A percentile compares a stretch with the other conserved stretches of the same genome.
Evolutionary conservation across 2,329 filamentous ascomycete genomes (phyloP).

Genomic region (Pseudogymnoascus sp.): DNA sequence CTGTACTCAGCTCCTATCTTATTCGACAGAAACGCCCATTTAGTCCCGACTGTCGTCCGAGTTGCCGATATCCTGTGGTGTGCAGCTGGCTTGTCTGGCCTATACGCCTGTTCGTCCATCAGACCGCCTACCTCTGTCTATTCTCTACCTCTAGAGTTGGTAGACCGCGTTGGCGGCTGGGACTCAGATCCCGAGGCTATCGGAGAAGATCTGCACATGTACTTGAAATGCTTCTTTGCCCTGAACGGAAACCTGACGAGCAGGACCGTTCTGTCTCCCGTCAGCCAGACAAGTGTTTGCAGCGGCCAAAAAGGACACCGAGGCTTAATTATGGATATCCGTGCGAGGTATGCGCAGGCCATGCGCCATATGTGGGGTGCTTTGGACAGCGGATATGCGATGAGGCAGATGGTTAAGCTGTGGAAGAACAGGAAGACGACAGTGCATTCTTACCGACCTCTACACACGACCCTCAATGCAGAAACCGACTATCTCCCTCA

Average conservation of each 20-base stretch:
- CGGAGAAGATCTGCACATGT: slow-evolving; percentile 71
- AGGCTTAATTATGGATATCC: slow-evolving; percentile 49
- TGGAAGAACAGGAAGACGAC: slow-evolving; percentile 51
- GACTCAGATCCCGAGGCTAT: slow-evolving; percentile 63
- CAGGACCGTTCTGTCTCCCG: slow-evolving; percentile 56
- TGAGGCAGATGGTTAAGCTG: slow-evolving; percentile 49
- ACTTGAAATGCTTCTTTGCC: slow-evolving; percentile 69
- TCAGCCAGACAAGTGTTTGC: slow-evolving; percentile 65
- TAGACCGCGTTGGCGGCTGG: slow-evolving; percentile 64
- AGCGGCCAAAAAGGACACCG: slow-evolving; percentile 44
- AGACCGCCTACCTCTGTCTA: slow-evolving; percentile 68
- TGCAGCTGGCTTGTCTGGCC: slow-evolving; percentile 60
- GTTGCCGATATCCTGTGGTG: slow-evolving; percentile 67
- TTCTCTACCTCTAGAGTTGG: slow-evolving; percentile 57
- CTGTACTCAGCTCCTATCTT: slow-evolving; percentile 64
- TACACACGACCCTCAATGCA: slow-evolving; percentile 41
- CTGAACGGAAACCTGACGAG: slow-evolving; percentile 60
- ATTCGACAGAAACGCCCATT: slow-evolving; percentile 65
- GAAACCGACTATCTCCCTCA: slow-evolving; percentile 21
- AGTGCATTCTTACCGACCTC: slow-evolving; percentile 44
- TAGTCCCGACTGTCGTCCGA: slow-evolving; percentile 58
- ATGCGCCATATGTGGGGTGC: slow-evolving; percentile 70
- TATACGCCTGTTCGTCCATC: slow-evolving; percentile 55
- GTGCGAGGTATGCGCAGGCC: slow-evolving; percentile 63
- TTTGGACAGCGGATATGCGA: slow-evolving; percentile 58